These are phyloP conservation scores for Corymbia calophylla DNA, from an alignment of 441 rosid species.

Conservation along the genomic window DNA sequence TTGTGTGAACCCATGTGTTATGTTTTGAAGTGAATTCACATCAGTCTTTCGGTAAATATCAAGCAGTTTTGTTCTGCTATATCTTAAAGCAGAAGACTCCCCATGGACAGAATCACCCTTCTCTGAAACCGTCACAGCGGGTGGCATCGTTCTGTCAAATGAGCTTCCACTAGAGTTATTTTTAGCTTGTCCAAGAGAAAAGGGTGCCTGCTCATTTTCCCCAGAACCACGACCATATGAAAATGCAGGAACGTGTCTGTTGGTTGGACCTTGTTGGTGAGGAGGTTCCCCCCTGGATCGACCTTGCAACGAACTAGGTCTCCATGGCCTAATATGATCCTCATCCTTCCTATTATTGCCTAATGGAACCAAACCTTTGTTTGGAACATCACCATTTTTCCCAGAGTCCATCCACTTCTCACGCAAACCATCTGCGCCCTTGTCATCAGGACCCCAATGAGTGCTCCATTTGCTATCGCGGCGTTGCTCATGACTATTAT, in stretches of 20 bases:
- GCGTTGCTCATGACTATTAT: slow-evolving; percentile 56
- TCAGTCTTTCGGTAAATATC: slow-evolving; percentile 69
- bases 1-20: slow-evolving; percentile 49
- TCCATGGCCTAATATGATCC: slow-evolving; percentile 81
- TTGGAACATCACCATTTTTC: slow-evolving; percentile 64
- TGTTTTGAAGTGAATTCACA: slow-evolving; percentile 26
- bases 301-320: slow-evolving; percentile 57
- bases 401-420: slow-evolving; percentile 63
- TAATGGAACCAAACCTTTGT: slow-evolving; percentile 50
- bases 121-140: slow-evolving; percentile 7
- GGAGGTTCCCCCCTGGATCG: slow-evolving; percentile 76
- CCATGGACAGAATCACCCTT: slow-evolving; percentile 53
- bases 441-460: slow-evolving; percentile 95
- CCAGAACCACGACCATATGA: slow-evolving; percentile 69
- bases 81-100: slow-evolving; percentile 44
- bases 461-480: slow-evolving; percentile 99
- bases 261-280: slow-evolving; percentile 50
- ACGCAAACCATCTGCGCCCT: slow-evolving; percentile 46
- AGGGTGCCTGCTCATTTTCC: slow-evolving; percentile 43
- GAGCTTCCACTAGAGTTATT: slow-evolving; percentile 43
- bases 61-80: slow-evolving; percentile 71
- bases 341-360: slow-evolving; percentile 57
- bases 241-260: slow-evolving; percentile 60
- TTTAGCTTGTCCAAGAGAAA: slow-evolving; percentile 70
- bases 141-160: slow-evolving; percentile 9